Evolutionary conservation across 2,329 filamentous ascomycete species (phyloP), one percentile per base, ranked within the genome.

Genomic region (Trichophyton mentagrophytes): DNA sequence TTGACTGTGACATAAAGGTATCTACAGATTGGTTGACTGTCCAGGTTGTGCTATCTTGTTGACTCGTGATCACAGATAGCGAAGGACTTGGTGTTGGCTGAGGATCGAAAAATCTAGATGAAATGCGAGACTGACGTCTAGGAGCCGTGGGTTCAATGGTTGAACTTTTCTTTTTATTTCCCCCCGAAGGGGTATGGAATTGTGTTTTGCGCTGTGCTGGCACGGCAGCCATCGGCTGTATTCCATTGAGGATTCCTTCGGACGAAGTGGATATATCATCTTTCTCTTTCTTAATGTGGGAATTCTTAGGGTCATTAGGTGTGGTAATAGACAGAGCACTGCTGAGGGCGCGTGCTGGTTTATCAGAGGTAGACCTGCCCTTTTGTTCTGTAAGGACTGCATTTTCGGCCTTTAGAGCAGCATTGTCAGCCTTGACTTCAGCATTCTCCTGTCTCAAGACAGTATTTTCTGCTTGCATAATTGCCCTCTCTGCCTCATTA

Each of bases 21-120:
- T 66, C 60, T 3, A 60, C 57, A 27, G 62, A 62, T 33, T 59
- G 51, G n/a, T 53, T 58, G 5, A 64, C 44, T 3, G 62, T 58
- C 61, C 61, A 61, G n/a, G 55, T 60, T 6, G 40, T 47, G 30
- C 33, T 38, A 9, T 47, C 36, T 57, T 40, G 60, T 36, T 36
- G 61, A 49, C 49, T 60, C 3, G 55, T 57, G 15, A 49, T 57
- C 20, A 57, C 27, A 8, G 49, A 57, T 30, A 60, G 20, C 9
- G 61, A 53, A 63, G 65, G 1, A 63, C 64, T 65, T 22, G 72
- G 69, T n/a, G 68, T 72, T 15, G 64, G 60, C 47, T 67, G 67
- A 61, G 66, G 67, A 20, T 68, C 67, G 27, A 66, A 66, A 30
- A 65, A 66, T n/a, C 67, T 66, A 3, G 64, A 65, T 1, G 65